Conservation (phyloP, 805 yeast genomes). For the Zygotorulaspora danielsina region DNA sequence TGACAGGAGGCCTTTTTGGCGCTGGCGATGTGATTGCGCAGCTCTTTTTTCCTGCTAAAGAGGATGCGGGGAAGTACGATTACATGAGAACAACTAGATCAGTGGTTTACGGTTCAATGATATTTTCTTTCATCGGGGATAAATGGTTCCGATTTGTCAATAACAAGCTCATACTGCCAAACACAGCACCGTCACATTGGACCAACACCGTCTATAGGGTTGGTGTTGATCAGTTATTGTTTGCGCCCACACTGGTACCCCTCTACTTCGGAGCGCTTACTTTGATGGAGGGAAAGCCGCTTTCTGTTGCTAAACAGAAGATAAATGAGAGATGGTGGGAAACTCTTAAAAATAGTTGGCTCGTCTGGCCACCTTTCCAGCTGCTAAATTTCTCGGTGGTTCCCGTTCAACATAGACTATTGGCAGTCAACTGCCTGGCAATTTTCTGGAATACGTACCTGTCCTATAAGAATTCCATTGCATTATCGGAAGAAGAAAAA, state of each 20-base stretch:
- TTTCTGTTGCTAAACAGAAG: constrained; percentile 40
- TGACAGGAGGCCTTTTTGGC: constrained; percentile 63
- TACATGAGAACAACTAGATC: constrained; percentile 57
- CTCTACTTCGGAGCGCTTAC: constrained; percentile 67
- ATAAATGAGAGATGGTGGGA: constrained; percentile 53
- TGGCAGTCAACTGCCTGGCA: constrained; percentile 66
- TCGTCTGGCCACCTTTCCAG: constrained; percentile 90
- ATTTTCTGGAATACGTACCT: constrained; percentile 82
- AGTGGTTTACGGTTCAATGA: constrained; percentile 60
- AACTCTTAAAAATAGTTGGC: constrained; percentile 72
- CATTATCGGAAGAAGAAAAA: constrained; percentile 17
- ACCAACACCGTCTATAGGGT: constrained; percentile 48
- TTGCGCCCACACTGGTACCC: constrained; percentile 78
- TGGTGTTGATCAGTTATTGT: constrained; percentile 62
- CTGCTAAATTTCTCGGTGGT: constrained; percentile 67
- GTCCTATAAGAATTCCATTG: constrained; percentile 52
- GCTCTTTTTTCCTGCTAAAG: constrained; percentile 38
- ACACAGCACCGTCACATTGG: constrained; percentile 19
- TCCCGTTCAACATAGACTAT: constrained; percentile 65
- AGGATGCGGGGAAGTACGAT: constrained; percentile 42
- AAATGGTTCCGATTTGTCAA: constrained; percentile 60
- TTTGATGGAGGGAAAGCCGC: constrained; percentile 51
- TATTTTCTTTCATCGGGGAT: constrained; percentile 74
- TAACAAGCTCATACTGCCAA: constrained; percentile 41
- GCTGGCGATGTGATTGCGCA: constrained; percentile 77